A percentile compares a stretch with the other conserved stretches of the same genome.
Evolutionary conservation across 345 rosid genomes (phyloP).

Genomic region (Aquilaria yunnanensis): DNA sequence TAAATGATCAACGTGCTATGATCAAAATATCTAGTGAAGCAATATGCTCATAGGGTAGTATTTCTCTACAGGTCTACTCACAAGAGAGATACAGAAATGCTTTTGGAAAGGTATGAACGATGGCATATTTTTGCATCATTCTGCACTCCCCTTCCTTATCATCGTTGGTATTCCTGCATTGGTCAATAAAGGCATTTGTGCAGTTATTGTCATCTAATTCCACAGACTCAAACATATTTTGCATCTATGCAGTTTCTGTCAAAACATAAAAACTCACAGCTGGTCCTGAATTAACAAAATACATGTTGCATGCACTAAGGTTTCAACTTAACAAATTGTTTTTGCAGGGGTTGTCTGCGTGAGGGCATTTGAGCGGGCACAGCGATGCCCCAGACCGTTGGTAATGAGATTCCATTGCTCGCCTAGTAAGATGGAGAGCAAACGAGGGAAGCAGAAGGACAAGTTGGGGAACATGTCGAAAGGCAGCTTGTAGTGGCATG

Average conservation of each 20-base stretch:
- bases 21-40: too few species aligned
- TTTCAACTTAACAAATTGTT: not conserved
- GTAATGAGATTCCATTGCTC: constrained; percentile 30
- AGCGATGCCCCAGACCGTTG: constrained; percentile 26
- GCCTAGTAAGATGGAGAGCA: constrained; percentile 12
- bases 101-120: constrained; percentile 40
- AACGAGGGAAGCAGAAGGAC: constrained; percentile 3
- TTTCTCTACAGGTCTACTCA: constrained; percentile 12
- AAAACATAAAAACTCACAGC: not conserved
- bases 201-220: not conserved
- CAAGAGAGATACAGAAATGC: constrained; percentile 14
- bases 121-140: not conserved
- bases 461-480: not conserved
- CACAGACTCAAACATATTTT: not conserved
- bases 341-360: constrained; percentile 46
- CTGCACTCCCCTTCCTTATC: not conserved
- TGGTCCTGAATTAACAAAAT: not conserved
- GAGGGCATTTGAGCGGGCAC: constrained; percentile 39
- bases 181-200: too few species aligned
- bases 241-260: not conserved
- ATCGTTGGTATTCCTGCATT: too few species aligned
- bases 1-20: not conserved
- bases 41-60: not conserved
- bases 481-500: too few species aligned
- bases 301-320: not conserved